Conservation (phyloP, 2,329 filamentous ascomycete species). For the Colletotrichum navitas region DNA sequence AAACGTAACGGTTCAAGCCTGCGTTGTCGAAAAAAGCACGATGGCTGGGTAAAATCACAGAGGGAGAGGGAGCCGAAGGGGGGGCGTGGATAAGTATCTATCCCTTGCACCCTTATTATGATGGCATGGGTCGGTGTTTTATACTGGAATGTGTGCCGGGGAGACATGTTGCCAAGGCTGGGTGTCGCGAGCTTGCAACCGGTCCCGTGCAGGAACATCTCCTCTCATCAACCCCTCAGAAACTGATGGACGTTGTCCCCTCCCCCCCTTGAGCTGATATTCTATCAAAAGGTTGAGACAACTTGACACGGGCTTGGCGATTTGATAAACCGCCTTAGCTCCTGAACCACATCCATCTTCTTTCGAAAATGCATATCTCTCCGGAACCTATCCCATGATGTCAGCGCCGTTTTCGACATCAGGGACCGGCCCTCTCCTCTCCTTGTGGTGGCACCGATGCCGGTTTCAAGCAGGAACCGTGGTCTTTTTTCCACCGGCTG, state of each 20-base stretch:
- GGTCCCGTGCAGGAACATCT: neutral
- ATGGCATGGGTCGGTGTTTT: conserved; percentile 17
- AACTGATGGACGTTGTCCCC: neutral
- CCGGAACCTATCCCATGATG: conserved; percentile 12
- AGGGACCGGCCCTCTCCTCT: neutral
- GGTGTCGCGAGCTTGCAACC: neutral
- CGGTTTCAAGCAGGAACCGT: conserved; percentile 2
- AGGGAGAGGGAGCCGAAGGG: neutral
- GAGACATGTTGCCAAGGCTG: conserved; percentile 4
- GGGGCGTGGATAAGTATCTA: neutral
- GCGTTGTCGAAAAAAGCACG: neutral
- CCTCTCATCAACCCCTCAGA: neutral
- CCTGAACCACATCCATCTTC: neutral
- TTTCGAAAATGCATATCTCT: neutral
- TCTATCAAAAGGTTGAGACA: conserved; percentile 10
- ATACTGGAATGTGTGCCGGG: conserved; percentile 14
- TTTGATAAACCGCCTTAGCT: neutral
- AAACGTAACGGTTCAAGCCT: neutral
- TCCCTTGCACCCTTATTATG: conserved; percentile 3
- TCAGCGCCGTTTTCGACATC: conserved; percentile 12
- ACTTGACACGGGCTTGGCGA: conserved; percentile 4
- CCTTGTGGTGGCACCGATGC: neutral
- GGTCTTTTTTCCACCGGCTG: neutral
- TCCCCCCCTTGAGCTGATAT: neutral
- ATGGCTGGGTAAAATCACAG: neutral